phyloP scores from a whole-genome alignment of 257 asterid genomes.

The Solanum appendiculatum region DNA sequence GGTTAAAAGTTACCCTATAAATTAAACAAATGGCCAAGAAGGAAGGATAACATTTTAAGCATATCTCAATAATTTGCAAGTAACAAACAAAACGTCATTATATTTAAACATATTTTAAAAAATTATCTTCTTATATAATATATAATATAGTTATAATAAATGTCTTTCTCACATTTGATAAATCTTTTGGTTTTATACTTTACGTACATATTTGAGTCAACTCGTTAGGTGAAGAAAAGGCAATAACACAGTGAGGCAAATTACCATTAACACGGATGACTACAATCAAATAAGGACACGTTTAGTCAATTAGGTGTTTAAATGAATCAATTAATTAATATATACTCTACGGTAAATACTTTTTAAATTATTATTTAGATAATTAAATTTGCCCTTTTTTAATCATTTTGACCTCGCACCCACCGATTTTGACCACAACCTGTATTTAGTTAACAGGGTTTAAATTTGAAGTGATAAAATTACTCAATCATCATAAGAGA shows the following conservation, averaged over 20 bases:
- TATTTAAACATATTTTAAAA: too few species aligned
- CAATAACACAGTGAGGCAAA: neutral
- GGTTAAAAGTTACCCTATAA: neutral
- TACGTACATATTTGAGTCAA: neutral
- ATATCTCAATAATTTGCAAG: neutral
- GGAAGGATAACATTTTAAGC: neutral
- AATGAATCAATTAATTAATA: neutral
- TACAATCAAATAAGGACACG: neutral
- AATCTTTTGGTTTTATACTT: neutral
- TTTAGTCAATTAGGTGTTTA: neutral
- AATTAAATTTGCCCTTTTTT: neutral
- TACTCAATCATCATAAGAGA: neutral
- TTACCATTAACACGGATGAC: neutral
- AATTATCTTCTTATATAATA: too few species aligned
- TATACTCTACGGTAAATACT: neutral
- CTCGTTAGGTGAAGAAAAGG: neutral
- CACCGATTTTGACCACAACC: neutral
- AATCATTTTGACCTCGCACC: neutral
- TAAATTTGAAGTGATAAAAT: neutral
- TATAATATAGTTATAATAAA: neutral
- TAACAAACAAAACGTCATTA: neutral
- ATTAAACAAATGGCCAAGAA: neutral
- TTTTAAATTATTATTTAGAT: neutral
- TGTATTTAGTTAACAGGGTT: neutral
- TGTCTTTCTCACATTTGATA: neutral